Evolutionary conservation across 1,139 yeast genomes (phyloP), one percentile per base, ranked within the genome.

Genomic region (Pichia terricola): DNA sequence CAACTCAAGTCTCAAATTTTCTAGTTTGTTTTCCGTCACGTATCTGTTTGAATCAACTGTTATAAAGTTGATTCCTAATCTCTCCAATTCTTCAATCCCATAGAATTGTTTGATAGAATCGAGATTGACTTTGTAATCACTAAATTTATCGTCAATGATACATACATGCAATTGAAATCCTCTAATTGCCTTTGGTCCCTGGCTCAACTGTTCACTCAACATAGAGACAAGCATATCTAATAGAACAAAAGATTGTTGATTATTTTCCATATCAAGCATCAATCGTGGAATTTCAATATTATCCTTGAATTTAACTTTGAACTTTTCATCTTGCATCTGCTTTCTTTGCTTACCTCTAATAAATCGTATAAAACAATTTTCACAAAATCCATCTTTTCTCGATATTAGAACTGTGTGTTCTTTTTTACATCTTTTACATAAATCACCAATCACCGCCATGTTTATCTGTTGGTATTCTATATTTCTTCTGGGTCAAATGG

Each of bases 281-380:
- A 75, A 73, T 0, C 55, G 48, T 3, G 49, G 16, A 1, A 10
- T 5, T 11, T 30, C 27, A 5, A 26, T 26, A 11, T 34, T 54
- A 16, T 55, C 53, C 6, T 72, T 72, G 50, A 75, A 85, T 54
- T 78, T 75, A 30, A 82, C 88, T 56, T 84, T 83, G 63, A 74
- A 86, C 45, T 70, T 74, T 28, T 83, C 89, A 51, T 72, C 73
- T 36, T 66, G 68, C 86, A 89, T 79, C 57, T 73, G 82, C 57
- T 81, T 83, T 50, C 95, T 70, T 61, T 85, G 89, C 59, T 87
- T 88, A 28, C 87, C 81, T 49, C 83, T 71, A 34, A 88, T 69
- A 55, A 86, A 88, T 48, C 80, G 68, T 30, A 74, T 59, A 53
- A 86, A 88, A 60, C 97, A 89, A n/a, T 57, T 57, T 38, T 68